Percentiles rank a stretch among this genome's conserved stretches.
These are phyloP conservation scores for Penicillium sp. DNA, from an alignment of 2,329 filamentous ascomycete genomes.

Conservation along the genomic window DNA sequence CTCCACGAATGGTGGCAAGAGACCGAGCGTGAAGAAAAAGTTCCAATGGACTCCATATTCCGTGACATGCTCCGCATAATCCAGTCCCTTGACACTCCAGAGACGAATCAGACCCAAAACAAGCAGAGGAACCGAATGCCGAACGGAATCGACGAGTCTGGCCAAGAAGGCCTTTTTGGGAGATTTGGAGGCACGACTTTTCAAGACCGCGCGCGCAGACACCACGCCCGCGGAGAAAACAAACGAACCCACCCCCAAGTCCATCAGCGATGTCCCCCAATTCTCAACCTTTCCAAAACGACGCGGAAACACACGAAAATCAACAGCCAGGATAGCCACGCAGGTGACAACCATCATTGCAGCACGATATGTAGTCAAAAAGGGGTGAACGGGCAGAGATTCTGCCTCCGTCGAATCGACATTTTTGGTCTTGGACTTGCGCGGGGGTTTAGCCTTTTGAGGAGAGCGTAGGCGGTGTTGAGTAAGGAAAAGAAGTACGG, in stretches of 20 bases:
- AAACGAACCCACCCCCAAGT: constrained; percentile 94
- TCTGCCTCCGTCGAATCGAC: constrained; percentile 36
- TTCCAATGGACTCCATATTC: constrained; percentile 99
- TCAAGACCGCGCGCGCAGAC: constrained; percentile 77
- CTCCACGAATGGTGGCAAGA: constrained; percentile 85
- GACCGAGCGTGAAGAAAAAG: constrained; percentile 94
- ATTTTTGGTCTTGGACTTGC: constrained; percentile 21
- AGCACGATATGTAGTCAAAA: constrained; percentile 87
- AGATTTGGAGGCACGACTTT: constrained; percentile 58
- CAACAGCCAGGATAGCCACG: constrained; percentile 90
- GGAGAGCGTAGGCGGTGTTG: constrained; percentile 27
- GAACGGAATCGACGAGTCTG: constrained; percentile 65
- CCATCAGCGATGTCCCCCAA: constrained; percentile 99
- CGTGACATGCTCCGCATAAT: constrained; percentile 95
- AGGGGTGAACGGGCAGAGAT: constrained; percentile 77
- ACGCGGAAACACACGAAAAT: constrained; percentile 88
- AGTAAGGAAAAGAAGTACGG: constrained; percentile 59
- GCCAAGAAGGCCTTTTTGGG: constrained; percentile 44
- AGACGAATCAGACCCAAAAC: constrained; percentile 77
- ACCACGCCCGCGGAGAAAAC: constrained; percentile 92
- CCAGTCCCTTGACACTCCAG: constrained; percentile 85
- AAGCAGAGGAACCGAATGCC: constrained; percentile 80
- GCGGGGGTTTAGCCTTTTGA: constrained; percentile 37
- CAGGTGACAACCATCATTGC: constrained; percentile 90
- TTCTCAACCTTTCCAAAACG: constrained; percentile 97